These are phyloP conservation scores for Tolypocladium ophioglossoides DNA, from an alignment of 2,329 filamentous ascomycete genomes.

Conservation along the genomic window DNA sequence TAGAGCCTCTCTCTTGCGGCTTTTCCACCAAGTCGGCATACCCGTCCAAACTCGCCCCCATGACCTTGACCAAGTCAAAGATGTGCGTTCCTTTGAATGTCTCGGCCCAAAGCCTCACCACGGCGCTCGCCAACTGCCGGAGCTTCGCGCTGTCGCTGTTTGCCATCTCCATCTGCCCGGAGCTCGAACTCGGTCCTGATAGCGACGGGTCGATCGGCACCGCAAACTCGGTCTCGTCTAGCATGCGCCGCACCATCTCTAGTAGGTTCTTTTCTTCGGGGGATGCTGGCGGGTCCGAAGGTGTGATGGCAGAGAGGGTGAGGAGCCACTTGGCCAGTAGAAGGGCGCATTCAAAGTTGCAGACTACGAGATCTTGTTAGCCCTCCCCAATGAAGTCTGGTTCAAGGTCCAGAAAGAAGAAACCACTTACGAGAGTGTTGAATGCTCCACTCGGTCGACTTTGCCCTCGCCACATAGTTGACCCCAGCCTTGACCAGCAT, in stretches of 20 bases:
- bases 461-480: conserved; percentile 50
- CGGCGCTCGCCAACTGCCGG: conserved; percentile 44
- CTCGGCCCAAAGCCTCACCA: conserved; percentile 50
- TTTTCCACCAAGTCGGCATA: conserved; percentile 49
- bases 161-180: conserved; percentile 30
- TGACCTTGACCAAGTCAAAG: conserved; percentile 48
- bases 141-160: conserved; percentile 40
- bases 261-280: conserved; percentile 44
- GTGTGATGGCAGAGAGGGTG: conserved; percentile 41
- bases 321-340: conserved; percentile 51
- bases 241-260: conserved; percentile 45
- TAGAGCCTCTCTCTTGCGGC: conserved; percentile 15
- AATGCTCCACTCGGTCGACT: conserved; percentile 52
- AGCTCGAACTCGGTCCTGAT: conserved; percentile 24
- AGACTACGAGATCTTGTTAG: conserved; percentile 27
- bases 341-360: conserved; percentile 51
- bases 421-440: conserved; percentile 45
- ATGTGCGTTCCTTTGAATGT: conserved; percentile 52
- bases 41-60: conserved; percentile 45
- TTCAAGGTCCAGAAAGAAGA: neutral
- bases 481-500: conserved; percentile 55
- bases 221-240: conserved; percentile 53
- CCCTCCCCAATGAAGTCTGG: neutral
- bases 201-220: conserved; percentile 48
- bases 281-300: conserved; percentile 37